A percentile compares a stretch with the other conserved stretches of the same genome.
These are phyloP conservation scores for Stephania yunnanensis DNA, from an alignment of 164 flowering plant genomes.

Conservation along the genomic window DNA sequence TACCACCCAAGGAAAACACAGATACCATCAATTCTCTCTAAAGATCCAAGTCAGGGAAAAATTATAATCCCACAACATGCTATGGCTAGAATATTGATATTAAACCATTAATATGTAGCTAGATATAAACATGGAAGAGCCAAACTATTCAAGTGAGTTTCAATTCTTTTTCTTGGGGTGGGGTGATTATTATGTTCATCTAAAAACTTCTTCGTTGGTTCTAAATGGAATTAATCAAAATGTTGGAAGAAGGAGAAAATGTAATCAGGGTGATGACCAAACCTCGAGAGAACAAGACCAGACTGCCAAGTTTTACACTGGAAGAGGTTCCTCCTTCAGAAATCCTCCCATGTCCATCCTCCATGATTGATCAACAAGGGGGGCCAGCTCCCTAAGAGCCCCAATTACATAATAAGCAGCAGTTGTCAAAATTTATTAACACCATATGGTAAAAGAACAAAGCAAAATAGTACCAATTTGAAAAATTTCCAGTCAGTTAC, in stretches of 20 bases:
- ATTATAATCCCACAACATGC: background rate
- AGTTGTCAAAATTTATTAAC: background rate
- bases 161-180: background rate
- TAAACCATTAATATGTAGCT: background rate
- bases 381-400: conserved; percentile 63
- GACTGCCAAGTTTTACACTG: conserved; percentile 21
- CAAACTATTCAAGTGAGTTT: background rate
- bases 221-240: background rate
- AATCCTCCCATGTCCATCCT: conserved; percentile 92
- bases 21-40: background rate
- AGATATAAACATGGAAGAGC: background rate
- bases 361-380: conserved; percentile 86
- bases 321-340: conserved; percentile 55
- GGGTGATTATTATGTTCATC: background rate
- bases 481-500: too few relatives aligned
- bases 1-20: conserved; percentile 1
- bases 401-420: conserved; percentile 10
- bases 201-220: background rate
- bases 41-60: background rate
- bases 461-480: too few relatives aligned
- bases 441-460: background rate
- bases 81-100: background rate
- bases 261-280: background rate
- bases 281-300: conserved; percentile 9
- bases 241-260: background rate